These are phyloP conservation scores for Boletus edulis DNA, from an alignment of 768 basidiomycete species.

Conservation along the genomic window DNA sequence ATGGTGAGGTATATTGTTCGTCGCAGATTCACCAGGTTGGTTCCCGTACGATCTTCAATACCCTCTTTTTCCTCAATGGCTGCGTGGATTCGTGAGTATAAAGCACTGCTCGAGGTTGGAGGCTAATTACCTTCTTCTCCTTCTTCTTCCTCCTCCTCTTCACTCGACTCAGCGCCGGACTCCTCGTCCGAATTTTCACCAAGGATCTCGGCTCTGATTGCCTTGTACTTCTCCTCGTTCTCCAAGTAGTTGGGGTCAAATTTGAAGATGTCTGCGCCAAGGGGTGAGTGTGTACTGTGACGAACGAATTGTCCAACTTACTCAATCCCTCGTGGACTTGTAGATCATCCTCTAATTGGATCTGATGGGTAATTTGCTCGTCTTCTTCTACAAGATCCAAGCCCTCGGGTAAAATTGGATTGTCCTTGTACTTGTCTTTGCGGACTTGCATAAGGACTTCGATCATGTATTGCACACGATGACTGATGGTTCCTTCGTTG, in stretches of 20 bases:
- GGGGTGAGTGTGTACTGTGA: slow-evolving; percentile 6
- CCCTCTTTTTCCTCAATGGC: slow-evolving; percentile 79
- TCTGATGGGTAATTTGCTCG: slow-evolving; percentile 94
- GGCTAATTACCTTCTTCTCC: slow-evolving; percentile 37
- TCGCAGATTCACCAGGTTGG: slow-evolving; percentile 92
- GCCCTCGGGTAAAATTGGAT: slow-evolving; percentile 91
- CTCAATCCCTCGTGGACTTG: slow-evolving; percentile 94
- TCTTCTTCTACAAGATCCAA: slow-evolving; percentile 97
- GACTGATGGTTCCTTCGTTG: slow-evolving; percentile 93
- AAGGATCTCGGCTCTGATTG: slow-evolving; percentile 90
- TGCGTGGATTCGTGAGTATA: slow-evolving; percentile 26
- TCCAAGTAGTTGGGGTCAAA: slow-evolving; percentile 82
- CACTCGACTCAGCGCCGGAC: slow-evolving; percentile 60
- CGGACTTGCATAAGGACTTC: slow-evolving; percentile 99
- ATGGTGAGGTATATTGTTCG: slow-evolving; percentile 95
- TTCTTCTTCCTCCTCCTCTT: slow-evolving; percentile 57
- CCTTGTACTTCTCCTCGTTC: slow-evolving; percentile 92
- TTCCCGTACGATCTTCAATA: slow-evolving; percentile 93
- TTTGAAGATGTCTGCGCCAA: slow-evolving; percentile 84
- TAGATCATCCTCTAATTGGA: slow-evolving; percentile 89
- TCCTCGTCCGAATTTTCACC: slow-evolving; percentile 83
- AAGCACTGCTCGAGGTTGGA: slow-evolving; percentile 22
- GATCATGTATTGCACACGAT: slow-evolving; percentile 99
- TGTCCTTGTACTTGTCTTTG: slow-evolving; percentile 99
- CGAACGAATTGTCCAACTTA: slow-evolving; percentile 41